Percentiles rank a stretch among this genome's conserved stretches.
These are phyloP conservation scores for Bolboschoenus planiculmis DNA, from an alignment of 176 grass and related monocot species.

Conservation along the genomic window DNA sequence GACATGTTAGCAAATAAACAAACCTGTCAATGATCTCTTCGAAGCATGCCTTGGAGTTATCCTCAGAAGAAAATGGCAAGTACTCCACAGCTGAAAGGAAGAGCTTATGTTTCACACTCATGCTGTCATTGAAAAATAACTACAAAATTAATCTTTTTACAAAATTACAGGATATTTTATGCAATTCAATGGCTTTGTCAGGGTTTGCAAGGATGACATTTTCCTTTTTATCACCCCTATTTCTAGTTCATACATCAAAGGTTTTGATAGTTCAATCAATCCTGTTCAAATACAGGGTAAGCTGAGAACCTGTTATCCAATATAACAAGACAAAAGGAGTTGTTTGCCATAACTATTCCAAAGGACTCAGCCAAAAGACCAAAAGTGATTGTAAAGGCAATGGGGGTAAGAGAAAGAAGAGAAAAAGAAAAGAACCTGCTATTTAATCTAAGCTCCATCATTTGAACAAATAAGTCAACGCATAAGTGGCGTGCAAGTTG, in stretches of 20 bases:
- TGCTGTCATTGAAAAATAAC: slow-evolving; percentile 29
- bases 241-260: not conserved
- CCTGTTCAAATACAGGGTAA: not conserved
- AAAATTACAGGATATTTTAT: not conserved
- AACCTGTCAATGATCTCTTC: slow-evolving; percentile 97
- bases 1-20: slow-evolving; percentile 19
- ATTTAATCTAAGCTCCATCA: slow-evolving; percentile 89
- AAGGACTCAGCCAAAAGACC: not conserved
- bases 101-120: slow-evolving; percentile 85
- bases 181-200: not conserved
- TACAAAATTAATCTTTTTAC: slow-evolving; percentile 12
- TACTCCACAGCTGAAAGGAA: slow-evolving; percentile 89
- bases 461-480: slow-evolving; percentile 84
- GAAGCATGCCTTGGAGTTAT: slow-evolving; percentile 65
- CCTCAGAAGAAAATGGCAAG: slow-evolving; percentile 66
- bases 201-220: not conserved
- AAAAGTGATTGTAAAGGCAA: not conserved
- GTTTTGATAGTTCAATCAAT: not conserved
- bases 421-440: slow-evolving; percentile 48
- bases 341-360: not conserved
- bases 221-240: not conserved
- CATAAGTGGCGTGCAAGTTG: slow-evolving; percentile 79
- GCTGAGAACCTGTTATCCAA: not conserved
- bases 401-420: not conserved
- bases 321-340: not conserved